Conservation (phyloP, 352 stramenopile genomes). For the Pythium dissimile region DNA sequence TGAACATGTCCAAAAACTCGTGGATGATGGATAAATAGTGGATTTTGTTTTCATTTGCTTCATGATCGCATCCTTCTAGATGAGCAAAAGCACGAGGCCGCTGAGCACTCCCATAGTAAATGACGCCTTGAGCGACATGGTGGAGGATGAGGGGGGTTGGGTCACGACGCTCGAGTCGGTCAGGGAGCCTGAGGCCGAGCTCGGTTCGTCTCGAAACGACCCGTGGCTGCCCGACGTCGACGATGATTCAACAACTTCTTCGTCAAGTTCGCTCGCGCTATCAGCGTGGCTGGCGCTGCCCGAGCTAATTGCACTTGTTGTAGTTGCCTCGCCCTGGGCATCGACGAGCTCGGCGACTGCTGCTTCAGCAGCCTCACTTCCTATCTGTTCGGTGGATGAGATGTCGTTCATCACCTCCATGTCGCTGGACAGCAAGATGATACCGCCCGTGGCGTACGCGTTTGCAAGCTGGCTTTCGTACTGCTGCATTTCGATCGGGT, state of each 20-base stretch:
- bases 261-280: not conserved
- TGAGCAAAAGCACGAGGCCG: no score
- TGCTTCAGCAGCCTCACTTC: constrained; percentile 8
- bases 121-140: no score
- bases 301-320: not conserved
- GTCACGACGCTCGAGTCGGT: not conserved
- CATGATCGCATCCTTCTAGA: no score
- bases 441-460: constrained; percentile 4
- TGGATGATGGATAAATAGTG: no score
- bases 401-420: constrained; percentile 10
- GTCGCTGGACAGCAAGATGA: constrained; percentile 9
- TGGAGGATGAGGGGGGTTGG: not conserved
- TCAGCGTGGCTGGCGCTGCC: not conserved
- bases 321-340: not conserved
- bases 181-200: not conserved
- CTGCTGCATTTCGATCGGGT: constrained; percentile 6
- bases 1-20: no score
- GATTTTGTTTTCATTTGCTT: no score
- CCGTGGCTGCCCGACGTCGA: not conserved
- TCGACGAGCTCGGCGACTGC: constrained; percentile 4
- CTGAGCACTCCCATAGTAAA: no score
- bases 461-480: constrained; percentile 15
- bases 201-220: not conserved
- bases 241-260: not conserved
- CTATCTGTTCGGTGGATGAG: not conserved